Base-by-base conservation (phyloP, 2,329 filamentous ascomycete genomes). In the Fusarium tjaetaba region DNA sequence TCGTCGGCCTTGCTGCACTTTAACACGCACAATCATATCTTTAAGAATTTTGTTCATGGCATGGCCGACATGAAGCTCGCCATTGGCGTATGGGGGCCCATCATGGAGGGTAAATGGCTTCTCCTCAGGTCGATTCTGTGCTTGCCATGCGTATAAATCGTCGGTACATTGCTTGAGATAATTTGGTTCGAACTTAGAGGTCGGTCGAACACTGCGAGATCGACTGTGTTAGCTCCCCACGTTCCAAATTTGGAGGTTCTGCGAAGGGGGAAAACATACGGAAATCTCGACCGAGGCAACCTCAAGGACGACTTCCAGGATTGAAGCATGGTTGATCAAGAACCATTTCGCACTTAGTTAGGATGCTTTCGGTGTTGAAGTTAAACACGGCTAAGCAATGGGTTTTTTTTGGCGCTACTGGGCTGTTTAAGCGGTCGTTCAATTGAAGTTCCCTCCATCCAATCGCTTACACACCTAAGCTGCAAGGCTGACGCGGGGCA, bases 41-140 rank as follows among this genome's bases (percentile, higher is more conserved):
- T 99, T 99, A 68, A 97, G 87, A 76, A 98, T 92, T 84, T 99
- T 99, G 84, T 99, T 99, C 80, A 99, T 86, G 41, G 96, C 95
- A 86, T 99, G 96, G 6, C 96, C 96, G 69, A 97, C 91, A 79
- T 99, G 96, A 15, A 99, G 88, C 49, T 88, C 89, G 20, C 96
- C 96, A 84, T 99, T 99, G 72, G 96, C 96, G 81, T 98, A 99
- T 0, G 96, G 96, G 0, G 96, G 96, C 1, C 96, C 96, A 90
- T 99, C 96, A 80, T 98, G 96, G 14, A 99, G 86, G 4, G 95
- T 86, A 74, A 98, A 99, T 0, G 88, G 86, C 48, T 89, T 83
- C 41, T 88, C 83, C 51, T 88, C 83, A 7, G 88, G 85, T 72
- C 90, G 84, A 68, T 86, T 84, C 63, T 82, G 81, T 71, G 87